These are phyloP conservation scores for Medicago arabica DNA, from an alignment of 306 rosid species.

Conservation along the genomic window DNA sequence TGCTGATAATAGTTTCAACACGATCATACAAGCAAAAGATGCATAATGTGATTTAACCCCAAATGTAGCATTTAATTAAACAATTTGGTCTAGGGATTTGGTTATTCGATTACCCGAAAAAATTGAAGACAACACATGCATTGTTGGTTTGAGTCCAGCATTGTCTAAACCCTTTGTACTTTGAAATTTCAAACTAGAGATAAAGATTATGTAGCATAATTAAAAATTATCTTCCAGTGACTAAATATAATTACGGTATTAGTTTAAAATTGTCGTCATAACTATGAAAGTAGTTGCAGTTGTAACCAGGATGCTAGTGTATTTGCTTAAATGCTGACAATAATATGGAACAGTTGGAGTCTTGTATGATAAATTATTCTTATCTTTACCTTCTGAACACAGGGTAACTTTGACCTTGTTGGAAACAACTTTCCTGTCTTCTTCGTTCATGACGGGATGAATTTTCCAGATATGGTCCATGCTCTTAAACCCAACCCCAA, in stretches of 20 bases:
- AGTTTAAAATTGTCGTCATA: not conserved
- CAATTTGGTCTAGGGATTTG: no score
- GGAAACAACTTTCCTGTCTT: constrained; percentile 95
- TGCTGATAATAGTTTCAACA: not conserved
- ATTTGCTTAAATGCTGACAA: not conserved
- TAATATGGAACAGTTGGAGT: constrained; percentile 15
- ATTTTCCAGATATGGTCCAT: constrained; percentile 94
- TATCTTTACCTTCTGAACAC: constrained; percentile 50
- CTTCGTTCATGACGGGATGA: constrained; percentile 84
- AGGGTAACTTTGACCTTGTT: constrained; percentile 97
- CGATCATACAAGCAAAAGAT: no score
- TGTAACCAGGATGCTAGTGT: constrained; percentile 4
- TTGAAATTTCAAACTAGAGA: constrained; percentile 84
- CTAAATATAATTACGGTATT: not conserved
- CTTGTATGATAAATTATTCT: constrained; percentile 53
- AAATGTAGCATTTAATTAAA: no score
- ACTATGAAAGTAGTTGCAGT: not conserved
- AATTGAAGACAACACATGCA: no score
- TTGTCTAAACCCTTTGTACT: constrained; percentile 30
- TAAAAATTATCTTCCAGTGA: constrained; percentile 7
- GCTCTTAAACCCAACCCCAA: constrained; percentile 94
- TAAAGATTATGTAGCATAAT: constrained; percentile 27
- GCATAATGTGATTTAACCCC: no score
- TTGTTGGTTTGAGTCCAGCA: no score
- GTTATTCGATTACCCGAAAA: no score